Evolutionary conservation across 2,329 filamentous ascomycete genomes (phyloP), one percentile per base, ranked within the genome.

Genomic region (Fusarium sp.): DNA sequence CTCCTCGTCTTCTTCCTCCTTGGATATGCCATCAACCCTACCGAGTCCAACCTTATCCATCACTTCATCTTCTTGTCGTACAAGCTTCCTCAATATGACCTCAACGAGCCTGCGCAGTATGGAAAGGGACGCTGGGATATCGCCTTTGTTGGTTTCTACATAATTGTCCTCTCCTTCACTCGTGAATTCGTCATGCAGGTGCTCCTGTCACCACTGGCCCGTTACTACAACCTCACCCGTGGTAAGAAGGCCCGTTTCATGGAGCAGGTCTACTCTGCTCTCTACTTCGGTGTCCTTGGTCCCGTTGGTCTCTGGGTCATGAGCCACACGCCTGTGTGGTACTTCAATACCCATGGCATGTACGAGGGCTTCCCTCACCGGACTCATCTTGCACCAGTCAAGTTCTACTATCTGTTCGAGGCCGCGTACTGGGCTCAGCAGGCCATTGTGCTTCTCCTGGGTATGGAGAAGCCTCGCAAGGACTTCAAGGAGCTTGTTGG

Each of bases 131-230:
- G 83, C 45, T 93, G 92, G 86, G 95, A 98, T 81, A 87, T 98
- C 61, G 93, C 93, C 48, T 96, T 98, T 78, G 94, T 98, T 62
- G 85, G 86, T 67, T 98, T 98, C 85, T 98, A 98, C 84, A 96
- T 90, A 45, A 85, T 98, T 65, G 92, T 98, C 28, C 88, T 98
- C 69, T 95, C 93, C 70, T 98, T 98, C 82, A 97, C 94, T 17
- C 94, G 95, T 80, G 95, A 98, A 82, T 98, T 98, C 83, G 88
- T 97, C 84, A 98, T 98, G 95, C 95, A 98, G 84, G 92, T 94
- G 78, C 79, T 97, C 57, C 90, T 98, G 66, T 90, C 92, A 18
- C 95, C 95, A 0, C 86, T 95, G 70, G 94, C 94, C 11, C 87
- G 90, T 48, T 87, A 85, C 75, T 90, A 87, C 62, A 93, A 94